Percentiles rank a stretch among this genome's conserved stretches.
phyloP scores from a whole-genome alignment of 495 filamentous ascomycete species.

The Acidiella bohemica region DNA sequence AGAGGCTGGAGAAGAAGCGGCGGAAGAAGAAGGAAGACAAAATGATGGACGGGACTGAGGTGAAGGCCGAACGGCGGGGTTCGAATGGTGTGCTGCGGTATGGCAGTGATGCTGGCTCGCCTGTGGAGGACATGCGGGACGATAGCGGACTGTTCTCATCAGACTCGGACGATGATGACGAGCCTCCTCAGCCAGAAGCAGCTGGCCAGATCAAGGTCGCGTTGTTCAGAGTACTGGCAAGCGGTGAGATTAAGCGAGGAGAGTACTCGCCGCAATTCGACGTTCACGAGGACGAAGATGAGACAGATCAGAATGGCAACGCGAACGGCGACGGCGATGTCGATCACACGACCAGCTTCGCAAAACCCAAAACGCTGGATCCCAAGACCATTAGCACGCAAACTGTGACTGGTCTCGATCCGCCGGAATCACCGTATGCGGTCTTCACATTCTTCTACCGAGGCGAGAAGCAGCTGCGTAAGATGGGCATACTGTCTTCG shows the following conservation, averaged over 20 bases:
- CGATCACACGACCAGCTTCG: conserved; percentile 97
- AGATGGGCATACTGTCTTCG: conserved; percentile 72
- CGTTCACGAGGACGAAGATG: conserved; percentile 83
- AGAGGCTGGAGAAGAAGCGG: conserved; percentile 77
- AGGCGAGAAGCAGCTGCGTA: conserved; percentile 90
- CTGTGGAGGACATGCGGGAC: conserved; percentile 59
- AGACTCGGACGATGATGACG: conserved; percentile 68
- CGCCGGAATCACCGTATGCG: conserved; percentile 87
- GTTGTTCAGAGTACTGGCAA: conserved; percentile 87
- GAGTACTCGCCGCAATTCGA: conserved; percentile 98
- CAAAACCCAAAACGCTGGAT: conserved; percentile 91
- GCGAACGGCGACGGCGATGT: conserved; percentile 44
- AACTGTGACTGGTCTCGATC: conserved; percentile 96
- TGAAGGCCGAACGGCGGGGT: conserved; percentile 32
- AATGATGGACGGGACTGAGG: conserved; percentile 21
- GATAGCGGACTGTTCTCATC: conserved; percentile 49
- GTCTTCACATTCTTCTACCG: conserved; percentile 97
- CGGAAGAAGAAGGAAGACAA: conserved; percentile 44
- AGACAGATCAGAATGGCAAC: conserved; percentile 23
- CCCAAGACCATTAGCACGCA: conserved; percentile 96
- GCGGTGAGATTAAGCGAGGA: conserved; percentile 90
- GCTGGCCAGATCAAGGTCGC: conserved; percentile 97
- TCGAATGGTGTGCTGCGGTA: conserved; percentile 59
- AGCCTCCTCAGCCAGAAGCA: conserved; percentile 73
- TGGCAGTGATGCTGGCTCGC: conserved; percentile 56